Conservation (phyloP, 306 rosid species). For the Cucumis cinereus region DNA sequence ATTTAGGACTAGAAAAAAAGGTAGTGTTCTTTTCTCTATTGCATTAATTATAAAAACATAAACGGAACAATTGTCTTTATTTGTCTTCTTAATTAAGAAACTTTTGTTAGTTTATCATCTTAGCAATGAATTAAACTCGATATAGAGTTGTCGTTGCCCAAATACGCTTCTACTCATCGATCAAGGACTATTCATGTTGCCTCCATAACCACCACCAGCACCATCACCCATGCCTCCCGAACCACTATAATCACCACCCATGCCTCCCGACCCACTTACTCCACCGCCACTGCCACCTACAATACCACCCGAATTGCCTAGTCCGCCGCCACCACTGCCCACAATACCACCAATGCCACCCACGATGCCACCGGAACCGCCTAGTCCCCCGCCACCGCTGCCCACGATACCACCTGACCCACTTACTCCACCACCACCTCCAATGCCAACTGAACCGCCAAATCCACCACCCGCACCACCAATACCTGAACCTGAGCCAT, state of each 20-base stretch:
- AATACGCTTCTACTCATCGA: background rate
- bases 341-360: background rate
- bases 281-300: background rate
- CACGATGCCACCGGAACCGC: background rate
- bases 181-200: background rate
- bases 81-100: background rate
- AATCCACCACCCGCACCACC: background rate
- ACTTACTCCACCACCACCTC: background rate
- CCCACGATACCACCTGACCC: background rate
- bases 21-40: background rate
- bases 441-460: background rate
- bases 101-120: background rate
- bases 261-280: background rate
- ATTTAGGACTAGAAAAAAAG: background rate
- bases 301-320: background rate
- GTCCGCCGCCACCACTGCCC: background rate
- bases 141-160: background rate
- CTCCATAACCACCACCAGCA: background rate
- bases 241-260: no score
- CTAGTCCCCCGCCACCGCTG: background rate
- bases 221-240: background rate
- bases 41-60: background rate
- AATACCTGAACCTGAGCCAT: background rate
- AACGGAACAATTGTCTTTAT: background rate
- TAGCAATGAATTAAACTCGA: background rate